A percentile compares a stretch with the other conserved stretches of the same genome.
These are phyloP conservation scores for Carex myosuroides DNA, from an alignment of 176 grass and related monocot species.

Conservation along the genomic window DNA sequence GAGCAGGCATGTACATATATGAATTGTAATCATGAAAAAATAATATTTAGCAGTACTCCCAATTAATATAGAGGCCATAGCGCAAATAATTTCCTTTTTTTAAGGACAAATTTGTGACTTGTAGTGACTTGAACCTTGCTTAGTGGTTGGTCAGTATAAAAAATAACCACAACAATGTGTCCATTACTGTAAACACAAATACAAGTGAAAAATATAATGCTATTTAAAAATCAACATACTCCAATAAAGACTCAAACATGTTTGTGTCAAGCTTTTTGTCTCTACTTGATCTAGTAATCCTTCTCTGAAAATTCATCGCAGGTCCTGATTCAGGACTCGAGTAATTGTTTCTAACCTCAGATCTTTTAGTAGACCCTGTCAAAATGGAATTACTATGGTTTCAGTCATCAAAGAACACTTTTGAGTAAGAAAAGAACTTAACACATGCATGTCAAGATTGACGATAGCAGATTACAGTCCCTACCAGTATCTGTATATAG, in stretches of 20 bases:
- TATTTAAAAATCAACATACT: constrained; percentile 45
- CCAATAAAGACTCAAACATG: constrained; percentile 68
- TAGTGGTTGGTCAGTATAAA: neutral
- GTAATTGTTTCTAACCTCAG: neutral
- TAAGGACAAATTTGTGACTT: neutral
- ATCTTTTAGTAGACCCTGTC: neutral
- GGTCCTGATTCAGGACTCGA: neutral
- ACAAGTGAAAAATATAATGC: neutral
- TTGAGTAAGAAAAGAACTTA: neutral
- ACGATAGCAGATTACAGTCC: neutral
- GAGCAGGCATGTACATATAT: neutral
- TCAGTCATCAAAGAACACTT: neutral
- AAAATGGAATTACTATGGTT: neutral
- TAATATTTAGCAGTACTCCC: neutral
- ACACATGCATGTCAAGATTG: neutral
- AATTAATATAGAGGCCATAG: neutral
- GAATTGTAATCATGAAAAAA: neutral
- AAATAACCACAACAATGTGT: neutral
- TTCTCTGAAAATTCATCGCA: neutral
- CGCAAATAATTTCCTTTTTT: neutral
- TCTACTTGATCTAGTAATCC: constrained; percentile 20
- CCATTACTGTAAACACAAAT: constrained; percentile 3
- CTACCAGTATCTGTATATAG: neutral
- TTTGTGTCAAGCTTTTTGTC: constrained; percentile 55
- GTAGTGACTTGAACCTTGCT: neutral